Base-by-base conservation (phyloP, 331 rosid genomes). In the Acacia pycnantha region DNA sequence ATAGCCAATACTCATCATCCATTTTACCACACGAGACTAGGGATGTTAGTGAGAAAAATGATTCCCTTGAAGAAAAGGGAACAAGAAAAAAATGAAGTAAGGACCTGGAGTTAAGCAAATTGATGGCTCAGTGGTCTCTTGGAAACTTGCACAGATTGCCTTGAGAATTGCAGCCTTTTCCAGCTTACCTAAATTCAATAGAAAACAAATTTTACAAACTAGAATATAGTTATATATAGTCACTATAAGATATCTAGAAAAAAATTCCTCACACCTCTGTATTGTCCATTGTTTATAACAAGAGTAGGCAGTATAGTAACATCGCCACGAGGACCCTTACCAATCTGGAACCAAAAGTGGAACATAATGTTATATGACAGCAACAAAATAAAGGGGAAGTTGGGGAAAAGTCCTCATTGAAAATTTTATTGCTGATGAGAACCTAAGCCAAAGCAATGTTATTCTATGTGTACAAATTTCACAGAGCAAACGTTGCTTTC, bases 291-390 rank as follows among this genome's bases (percentile, higher is more conserved):
- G 85, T 96, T 96, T 90, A 96, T 93, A 66, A 96, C 91, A 76
- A 96, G 97, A 81, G 99, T 96, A 47, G 98, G 98, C 82, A 96
- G 81, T 89, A 96, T 93, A 4, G 98, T 96, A 84, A 96, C 97
- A 89, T 96, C 99, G 61, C 99, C 97, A 21, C 98, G 98, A 70
- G 94, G 11, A 64, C 98, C 99, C 85, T 83, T 91, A 77, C 99
- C 99, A 79, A 92, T 88, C 99, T 96, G 90, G 78, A 85, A 84
- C 47, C 79, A 64, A 67, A 83, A 79, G 33, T 53, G 65, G 74
- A 66, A 79, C 53, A 81, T 58, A 67, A 76, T 85, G 80, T 64
- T 74, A 71, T 51, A 81, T 83, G 74, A 47, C 68, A 82, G 50
- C 66, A 24, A 41, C 44, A 66, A 44, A 33, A 79, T 16, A 77